Evolutionary conservation across 306 rosid species (phyloP).

Genomic region (Cicer chorassanicum): DNA sequence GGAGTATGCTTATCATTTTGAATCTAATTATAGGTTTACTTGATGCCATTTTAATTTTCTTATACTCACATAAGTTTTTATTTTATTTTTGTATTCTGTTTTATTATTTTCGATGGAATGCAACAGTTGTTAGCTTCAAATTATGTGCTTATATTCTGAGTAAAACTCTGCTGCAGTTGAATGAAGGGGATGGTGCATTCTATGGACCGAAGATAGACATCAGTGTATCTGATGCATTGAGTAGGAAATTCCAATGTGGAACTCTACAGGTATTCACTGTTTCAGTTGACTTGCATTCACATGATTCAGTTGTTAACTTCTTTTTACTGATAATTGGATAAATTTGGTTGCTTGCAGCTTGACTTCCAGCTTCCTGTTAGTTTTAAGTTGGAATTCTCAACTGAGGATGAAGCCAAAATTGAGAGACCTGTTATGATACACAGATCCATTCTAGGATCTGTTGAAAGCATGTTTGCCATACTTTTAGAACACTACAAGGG

Average conservation of each 20-base stretch:
- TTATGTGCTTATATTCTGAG: slow-evolving; percentile 39
- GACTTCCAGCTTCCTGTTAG: slow-evolving; percentile 94
- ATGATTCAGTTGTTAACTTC: slow-evolving; percentile 26
- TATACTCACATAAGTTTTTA: background rate
- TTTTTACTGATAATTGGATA: slow-evolving; percentile 31
- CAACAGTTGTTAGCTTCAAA: slow-evolving; percentile 13
- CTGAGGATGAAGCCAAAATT: slow-evolving; percentile 91
- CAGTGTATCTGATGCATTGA: slow-evolving; percentile 86
- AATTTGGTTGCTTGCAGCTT: slow-evolving; percentile 72
- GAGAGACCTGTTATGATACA: slow-evolving; percentile 93
- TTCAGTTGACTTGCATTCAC: slow-evolving; percentile 19
- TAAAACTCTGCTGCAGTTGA: slow-evolving; percentile 56
- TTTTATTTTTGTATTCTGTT: slow-evolving; percentile 16
- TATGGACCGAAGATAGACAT: slow-evolving; percentile 93
- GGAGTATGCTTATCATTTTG: slow-evolving; percentile 2
- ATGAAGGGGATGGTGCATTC: slow-evolving; percentile 94
- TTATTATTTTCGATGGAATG: slow-evolving; percentile 26
- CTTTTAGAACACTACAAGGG: slow-evolving; percentile 92
- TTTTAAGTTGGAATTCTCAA: slow-evolving; percentile 82
- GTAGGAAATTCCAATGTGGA: slow-evolving; percentile 85
- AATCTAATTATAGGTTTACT: slow-evolving; percentile 18
- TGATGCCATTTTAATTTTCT: slow-evolving; percentile 14
- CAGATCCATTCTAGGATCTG: slow-evolving; percentile 89
- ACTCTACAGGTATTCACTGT: slow-evolving; percentile 74
- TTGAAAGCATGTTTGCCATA: slow-evolving; percentile 90